phyloP scores from a whole-genome alignment of 495 filamentous ascomycete genomes.

The Recurvomyces mirabilis region DNA sequence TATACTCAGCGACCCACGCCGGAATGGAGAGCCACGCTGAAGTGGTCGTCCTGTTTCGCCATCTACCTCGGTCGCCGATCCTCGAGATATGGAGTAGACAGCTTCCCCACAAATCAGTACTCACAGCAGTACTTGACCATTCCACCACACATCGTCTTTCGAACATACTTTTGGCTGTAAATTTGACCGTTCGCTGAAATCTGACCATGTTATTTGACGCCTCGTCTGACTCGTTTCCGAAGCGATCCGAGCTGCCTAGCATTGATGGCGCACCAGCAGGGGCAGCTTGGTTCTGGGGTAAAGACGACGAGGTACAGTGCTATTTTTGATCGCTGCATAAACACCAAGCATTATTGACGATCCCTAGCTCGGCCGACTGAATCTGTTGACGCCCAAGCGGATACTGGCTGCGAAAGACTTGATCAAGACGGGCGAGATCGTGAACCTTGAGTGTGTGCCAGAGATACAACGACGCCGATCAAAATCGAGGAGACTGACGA shows the following conservation, averaged over 20 bases:
- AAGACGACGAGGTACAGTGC: constrained; percentile 33
- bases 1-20: no score
- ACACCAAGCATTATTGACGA: neutral
- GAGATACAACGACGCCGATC: no score
- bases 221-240: constrained; percentile 40
- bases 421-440: constrained; percentile 44
- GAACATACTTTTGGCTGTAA: no score
- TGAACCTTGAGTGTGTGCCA: constrained; percentile 26
- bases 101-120: no score
- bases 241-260: constrained; percentile 40
- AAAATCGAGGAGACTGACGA: no score
- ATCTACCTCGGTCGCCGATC: no score
- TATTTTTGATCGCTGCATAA: neutral
- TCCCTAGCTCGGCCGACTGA: constrained; percentile 42
- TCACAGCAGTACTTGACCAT: no score
- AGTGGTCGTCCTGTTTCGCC: no score
- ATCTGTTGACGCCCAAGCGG: constrained; percentile 45
- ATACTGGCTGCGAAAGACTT: constrained; percentile 41
- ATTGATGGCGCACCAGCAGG: constrained; percentile 26
- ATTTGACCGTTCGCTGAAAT: no score
- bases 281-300: constrained; percentile 58
- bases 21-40: no score
- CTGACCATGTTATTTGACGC: constrained; percentile 32
- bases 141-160: no score
- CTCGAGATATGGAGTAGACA: no score